Evolutionary conservation across 306 rosid genomes (phyloP), one percentile per base, ranked within the genome.

Genomic region (Prinsepia uniflora): DNA sequence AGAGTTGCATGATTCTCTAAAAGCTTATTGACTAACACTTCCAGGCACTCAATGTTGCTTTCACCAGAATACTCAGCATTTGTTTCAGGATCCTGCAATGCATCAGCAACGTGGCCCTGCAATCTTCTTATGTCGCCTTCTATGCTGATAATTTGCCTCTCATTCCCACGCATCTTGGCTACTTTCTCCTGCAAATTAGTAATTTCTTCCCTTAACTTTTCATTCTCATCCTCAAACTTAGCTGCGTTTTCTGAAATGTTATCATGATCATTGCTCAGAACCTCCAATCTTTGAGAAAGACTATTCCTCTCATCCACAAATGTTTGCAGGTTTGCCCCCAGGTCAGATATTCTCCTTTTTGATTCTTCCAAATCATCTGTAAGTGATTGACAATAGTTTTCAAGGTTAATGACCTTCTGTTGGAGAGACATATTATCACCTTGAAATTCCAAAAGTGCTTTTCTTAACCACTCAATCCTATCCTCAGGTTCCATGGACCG

Each of bases 341-440:
- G 81, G 78, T 80, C 79, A 68, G 89, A 86, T 24, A 78, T 76
- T 66, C 85, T 84, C 76, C 81, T 75, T 72, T 70, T 86, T 59
- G 91, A 91, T 62, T 76, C 95, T 78, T 89, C 97, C 81, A 91
- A 78, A 80, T 91, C 96, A 72, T 91, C 82, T 82, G 80, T 87
- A 65, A 91, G 81, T 49, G 82, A 74, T 69, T 81, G 92, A 81
- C 87, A 81, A 71, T 74, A 79, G 81, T 80, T 89, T 75, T 94
- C 96, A 45, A 89, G 84, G 75, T 84, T 75, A 81, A 77, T 83
- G 75, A 94, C 79, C 84, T 86, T 89, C 86, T 84, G 80, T 83
- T 79, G 97, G 69, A 94, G 78, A 82, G 96, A 82, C 20, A 79
- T 81, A 63, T 78, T 82, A 57, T 86, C 88, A 73, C 78, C 80